Evolutionary conservation across 2,329 filamentous ascomycete species (phyloP).

Genomic region (Alternaria solani): DNA sequence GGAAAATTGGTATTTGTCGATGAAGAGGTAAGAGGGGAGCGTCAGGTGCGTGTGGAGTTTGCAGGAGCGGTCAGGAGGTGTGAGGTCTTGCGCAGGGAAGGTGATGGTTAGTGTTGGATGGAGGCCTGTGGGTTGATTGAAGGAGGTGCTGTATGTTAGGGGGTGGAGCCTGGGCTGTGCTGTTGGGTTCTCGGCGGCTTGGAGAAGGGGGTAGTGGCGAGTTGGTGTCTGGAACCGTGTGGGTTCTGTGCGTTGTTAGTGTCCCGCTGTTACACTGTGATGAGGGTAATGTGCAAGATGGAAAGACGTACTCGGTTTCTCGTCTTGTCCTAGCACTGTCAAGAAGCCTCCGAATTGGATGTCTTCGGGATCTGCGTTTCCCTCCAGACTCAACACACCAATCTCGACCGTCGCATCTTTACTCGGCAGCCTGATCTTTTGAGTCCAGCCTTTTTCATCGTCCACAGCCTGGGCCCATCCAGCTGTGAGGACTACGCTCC

Average conservation of each 20-base stretch:
- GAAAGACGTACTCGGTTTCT: constrained; percentile 64
- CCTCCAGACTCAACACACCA: constrained; percentile 75
- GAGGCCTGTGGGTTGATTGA: constrained; percentile 77
- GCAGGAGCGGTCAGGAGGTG: constrained; percentile 63
- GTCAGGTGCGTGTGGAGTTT: constrained; percentile 81
- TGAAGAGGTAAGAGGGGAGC: constrained; percentile 81
- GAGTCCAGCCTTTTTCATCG: constrained; percentile 54
- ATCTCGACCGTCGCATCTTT: constrained; percentile 73
- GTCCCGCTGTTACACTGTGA: neutral
- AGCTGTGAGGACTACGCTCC: constrained; percentile 70
- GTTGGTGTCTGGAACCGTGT: constrained; percentile 88
- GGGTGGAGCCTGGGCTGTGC: constrained; percentile 39
- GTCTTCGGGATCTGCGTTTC: constrained; percentile 73
- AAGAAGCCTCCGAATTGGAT: constrained; percentile 80
- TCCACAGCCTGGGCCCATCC: constrained; percentile 61
- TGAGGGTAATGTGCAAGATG: neutral
- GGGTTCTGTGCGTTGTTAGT: constrained; percentile 59
- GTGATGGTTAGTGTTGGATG: constrained; percentile 83
- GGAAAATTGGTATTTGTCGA: constrained; percentile 84
- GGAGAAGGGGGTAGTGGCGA: constrained; percentile 70
- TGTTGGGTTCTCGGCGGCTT: constrained; percentile 8
- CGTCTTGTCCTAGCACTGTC: constrained; percentile 78
- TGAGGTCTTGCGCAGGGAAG: constrained; percentile 62
- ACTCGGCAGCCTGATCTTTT: constrained; percentile 48
- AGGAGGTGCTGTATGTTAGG: constrained; percentile 71